Evolutionary conservation across 257 asterid genomes (phyloP).

Genomic region (Euphrasia confusa): DNA sequence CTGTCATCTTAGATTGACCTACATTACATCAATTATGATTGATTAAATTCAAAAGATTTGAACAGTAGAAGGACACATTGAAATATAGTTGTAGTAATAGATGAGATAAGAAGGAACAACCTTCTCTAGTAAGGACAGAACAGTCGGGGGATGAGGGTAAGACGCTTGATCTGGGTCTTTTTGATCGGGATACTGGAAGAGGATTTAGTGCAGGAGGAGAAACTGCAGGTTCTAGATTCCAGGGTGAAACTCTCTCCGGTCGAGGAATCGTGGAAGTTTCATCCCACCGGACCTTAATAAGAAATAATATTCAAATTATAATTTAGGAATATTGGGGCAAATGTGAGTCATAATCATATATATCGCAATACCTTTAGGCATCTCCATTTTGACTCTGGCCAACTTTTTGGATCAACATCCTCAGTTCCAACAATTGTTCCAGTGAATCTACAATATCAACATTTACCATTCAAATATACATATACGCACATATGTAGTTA

Average conservation of each 20-base stretch:
- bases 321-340: background rate
- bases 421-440: conserved; percentile 91
- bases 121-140: conserved; percentile 80
- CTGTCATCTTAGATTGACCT: conserved; percentile 64
- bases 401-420: conserved; percentile 63
- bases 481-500: conserved; percentile 1
- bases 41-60: conserved; percentile 11
- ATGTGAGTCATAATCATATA: background rate
- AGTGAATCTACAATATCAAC: conserved; percentile 51
- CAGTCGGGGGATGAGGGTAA: conserved; percentile 79
- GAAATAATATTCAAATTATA: conserved; percentile 14
- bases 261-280: conserved; percentile 79
- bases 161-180: conserved; percentile 66
- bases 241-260: conserved; percentile 93
- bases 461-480: conserved; percentile 3
- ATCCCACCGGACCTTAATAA: conserved; percentile 86
- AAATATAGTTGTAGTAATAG: conserved; percentile 10
- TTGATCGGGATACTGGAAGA: conserved; percentile 63
- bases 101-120: conserved; percentile 30
- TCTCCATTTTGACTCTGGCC: conserved; percentile 96
- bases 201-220: conserved; percentile 85
- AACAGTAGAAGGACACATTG: background rate
- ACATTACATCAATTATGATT: conserved; percentile 14
- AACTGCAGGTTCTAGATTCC: conserved; percentile 92
- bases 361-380: conserved; percentile 62